Conservation (phyloP, 2,329 filamentous ascomycete genomes). For the Talaromyces piceae region DNA sequence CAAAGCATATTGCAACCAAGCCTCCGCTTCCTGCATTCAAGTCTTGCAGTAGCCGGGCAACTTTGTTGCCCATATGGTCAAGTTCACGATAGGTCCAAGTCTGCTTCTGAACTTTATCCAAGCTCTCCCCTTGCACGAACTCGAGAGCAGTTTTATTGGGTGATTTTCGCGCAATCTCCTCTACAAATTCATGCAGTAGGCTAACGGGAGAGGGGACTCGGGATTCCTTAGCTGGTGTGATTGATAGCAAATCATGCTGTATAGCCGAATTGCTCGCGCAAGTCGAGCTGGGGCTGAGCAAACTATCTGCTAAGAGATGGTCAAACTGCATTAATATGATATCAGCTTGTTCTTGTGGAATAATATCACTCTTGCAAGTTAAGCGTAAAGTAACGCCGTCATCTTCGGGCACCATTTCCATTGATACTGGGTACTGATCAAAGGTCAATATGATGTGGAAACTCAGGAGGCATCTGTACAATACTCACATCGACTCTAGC, state of each 20-base stretch:
- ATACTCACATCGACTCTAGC: conserved; percentile 55
- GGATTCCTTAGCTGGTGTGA: conserved; percentile 54
- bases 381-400: conserved; percentile 54
- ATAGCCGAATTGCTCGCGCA: conserved; percentile 34
- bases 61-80: conserved; percentile 60
- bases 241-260: conserved; percentile 45
- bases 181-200: conserved; percentile 73
- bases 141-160: conserved; percentile 65
- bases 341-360: conserved; percentile 62
- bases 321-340: conserved; percentile 68
- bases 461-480: conserved; percentile 1
- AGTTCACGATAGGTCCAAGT: conserved; percentile 71
- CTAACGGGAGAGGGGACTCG: conserved; percentile 51
- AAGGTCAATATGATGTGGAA: conserved; percentile 9
- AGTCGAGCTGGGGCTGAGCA: conserved; percentile 40
- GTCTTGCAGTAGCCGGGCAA: conserved; percentile 57
- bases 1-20: conserved; percentile 70
- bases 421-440: conserved; percentile 61
- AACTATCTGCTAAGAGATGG: conserved; percentile 52
- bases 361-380: conserved; percentile 55
- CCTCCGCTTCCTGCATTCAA: conserved; percentile 47
- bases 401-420: conserved; percentile 61
- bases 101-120: conserved; percentile 38
- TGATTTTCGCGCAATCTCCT: conserved; percentile 48
- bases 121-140: conserved; percentile 57